Evolutionary conservation across 768 basidiomycete genomes (phyloP).

Genomic region (Trametes villosa): DNA sequence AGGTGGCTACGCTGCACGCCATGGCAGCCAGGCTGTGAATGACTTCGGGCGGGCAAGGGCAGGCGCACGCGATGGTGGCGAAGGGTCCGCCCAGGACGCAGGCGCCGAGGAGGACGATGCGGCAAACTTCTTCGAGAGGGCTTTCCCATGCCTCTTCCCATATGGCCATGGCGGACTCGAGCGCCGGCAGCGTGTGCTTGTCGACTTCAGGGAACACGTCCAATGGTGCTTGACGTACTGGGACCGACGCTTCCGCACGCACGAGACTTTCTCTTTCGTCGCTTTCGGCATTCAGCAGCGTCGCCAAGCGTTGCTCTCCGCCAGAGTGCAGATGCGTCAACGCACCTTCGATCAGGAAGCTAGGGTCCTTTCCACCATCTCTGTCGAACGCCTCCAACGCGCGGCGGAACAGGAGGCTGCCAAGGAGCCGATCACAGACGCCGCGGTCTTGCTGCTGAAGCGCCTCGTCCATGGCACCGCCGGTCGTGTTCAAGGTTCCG

Average conservation of each 20-base stretch:
- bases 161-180: constrained; percentile 33
- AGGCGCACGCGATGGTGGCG: not conserved
- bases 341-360: constrained; percentile 30
- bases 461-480: constrained; percentile 24
- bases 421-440: constrained; percentile 6
- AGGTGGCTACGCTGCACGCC: constrained; percentile 31
- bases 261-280: constrained; percentile 39
- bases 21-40: constrained; percentile 20
- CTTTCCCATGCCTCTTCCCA: constrained; percentile 28
- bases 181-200: not conserved
- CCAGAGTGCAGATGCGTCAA: constrained; percentile 39
- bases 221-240: constrained; percentile 36
- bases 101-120: not conserved
- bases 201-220: constrained; percentile 33
- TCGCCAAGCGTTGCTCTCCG: constrained; percentile 33
- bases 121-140: constrained; percentile 21
- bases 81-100: constrained; percentile 5
- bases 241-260: constrained; percentile 36
- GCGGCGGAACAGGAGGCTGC: constrained; percentile 42
- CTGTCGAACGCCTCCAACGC: constrained; percentile 32
- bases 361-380: constrained; percentile 31
- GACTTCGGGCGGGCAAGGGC: not conserved
- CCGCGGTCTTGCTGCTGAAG: constrained; percentile 15
- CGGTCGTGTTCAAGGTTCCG: constrained; percentile 25
- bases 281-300: constrained; percentile 38